Evolutionary conservation across 331 rosid species (phyloP), one percentile per base, ranked within the genome.

Genomic region (Malus hybrid): DNA sequence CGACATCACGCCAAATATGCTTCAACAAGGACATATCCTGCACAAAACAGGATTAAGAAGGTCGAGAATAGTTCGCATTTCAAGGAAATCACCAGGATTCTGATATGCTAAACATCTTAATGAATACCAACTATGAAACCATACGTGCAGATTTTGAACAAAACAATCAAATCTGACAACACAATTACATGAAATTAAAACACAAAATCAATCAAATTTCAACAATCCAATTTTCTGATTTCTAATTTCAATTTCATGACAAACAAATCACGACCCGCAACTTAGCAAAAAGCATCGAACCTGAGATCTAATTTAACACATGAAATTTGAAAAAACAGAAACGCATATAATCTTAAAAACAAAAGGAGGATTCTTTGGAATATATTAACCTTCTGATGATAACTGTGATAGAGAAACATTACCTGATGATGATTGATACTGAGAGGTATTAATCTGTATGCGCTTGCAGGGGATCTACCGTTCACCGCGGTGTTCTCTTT

Each of bases 11-110:
- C 46, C 58, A 62, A 50, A 44, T 7, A 44, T 63, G 70, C 48
- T 63, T 46, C 62, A 63, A 63, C 15, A 74, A 46, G 16, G 50
- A 63, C 77, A 74, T 64, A 64, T 63, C 48, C 70, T 74, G 62
- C 63, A 63, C 32, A 42, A 1, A 39, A 56, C 50, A 39, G 24
- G 29, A 24, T 13, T 9, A 60, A 39, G 16, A 63, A 16, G 68
- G 20, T 63, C 19, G 26, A 14, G 67, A 7, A 63, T 1, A 30
- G 44, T 63, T 63, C 6, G 7, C 24, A 16, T n/a, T 63, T 63
- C 11, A 6, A 29, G 36, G 5, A 29, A 72, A 34, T 30, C 58
- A 7, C 11, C 6, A 72, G 57, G 32, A 56, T 72, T 66, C 29
- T 53, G 48, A 5, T 70, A 5, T 28, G 24, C 67, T 13, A 57